A percentile compares a stretch with the other conserved stretches of the same genome.
These are phyloP conservation scores for Mucor racemosus DNA, from an alignment of 371 early-diverging fungal genomes.

Conservation along the genomic window DNA sequence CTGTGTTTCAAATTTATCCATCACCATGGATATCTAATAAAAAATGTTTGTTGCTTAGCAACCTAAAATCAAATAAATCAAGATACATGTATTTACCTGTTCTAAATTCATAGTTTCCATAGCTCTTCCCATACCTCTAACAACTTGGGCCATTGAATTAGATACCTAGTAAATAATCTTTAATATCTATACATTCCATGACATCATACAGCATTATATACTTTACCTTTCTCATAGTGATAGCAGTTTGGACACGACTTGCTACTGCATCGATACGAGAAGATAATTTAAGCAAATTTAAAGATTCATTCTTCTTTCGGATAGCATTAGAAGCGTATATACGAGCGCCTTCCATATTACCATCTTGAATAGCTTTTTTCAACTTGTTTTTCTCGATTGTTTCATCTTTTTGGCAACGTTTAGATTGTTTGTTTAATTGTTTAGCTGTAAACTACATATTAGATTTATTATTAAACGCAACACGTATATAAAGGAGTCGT, in stretches of 20 bases:
- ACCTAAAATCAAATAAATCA: not conserved
- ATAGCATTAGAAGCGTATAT: slow-evolving; percentile 97
- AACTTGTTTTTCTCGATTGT: slow-evolving; percentile 78
- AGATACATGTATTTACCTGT: slow-evolving; percentile 55
- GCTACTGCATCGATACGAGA: slow-evolving; percentile 95
- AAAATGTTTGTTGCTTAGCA: not conserved
- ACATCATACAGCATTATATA: not conserved
- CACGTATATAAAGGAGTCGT: not conserved
- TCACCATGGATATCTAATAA: slow-evolving; percentile 81
- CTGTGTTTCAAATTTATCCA: slow-evolving; percentile 94
- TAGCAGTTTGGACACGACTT: slow-evolving; percentile 92
- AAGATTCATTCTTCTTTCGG: slow-evolving; percentile 93
- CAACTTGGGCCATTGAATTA: slow-evolving; percentile 82
- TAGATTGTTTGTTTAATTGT: slow-evolving; percentile 83
- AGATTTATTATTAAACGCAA: no score
- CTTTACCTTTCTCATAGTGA: slow-evolving; percentile 87
- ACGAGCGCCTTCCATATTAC: slow-evolving; percentile 92
- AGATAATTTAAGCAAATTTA: slow-evolving; percentile 86
- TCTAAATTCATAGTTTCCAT: slow-evolving; percentile 94
- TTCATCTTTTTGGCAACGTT: slow-evolving; percentile 88
- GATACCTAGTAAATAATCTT: slow-evolving; percentile 52
- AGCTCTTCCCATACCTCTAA: slow-evolving; percentile 90
- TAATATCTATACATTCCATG: not conserved
- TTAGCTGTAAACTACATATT: slow-evolving; percentile 82
- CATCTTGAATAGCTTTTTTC: slow-evolving; percentile 95